A percentile compares a stretch with the other conserved stretches of the same genome.
Evolutionary conservation across 495 filamentous ascomycete species (phyloP).

Genomic region (Trichoderma reesei): DNA sequence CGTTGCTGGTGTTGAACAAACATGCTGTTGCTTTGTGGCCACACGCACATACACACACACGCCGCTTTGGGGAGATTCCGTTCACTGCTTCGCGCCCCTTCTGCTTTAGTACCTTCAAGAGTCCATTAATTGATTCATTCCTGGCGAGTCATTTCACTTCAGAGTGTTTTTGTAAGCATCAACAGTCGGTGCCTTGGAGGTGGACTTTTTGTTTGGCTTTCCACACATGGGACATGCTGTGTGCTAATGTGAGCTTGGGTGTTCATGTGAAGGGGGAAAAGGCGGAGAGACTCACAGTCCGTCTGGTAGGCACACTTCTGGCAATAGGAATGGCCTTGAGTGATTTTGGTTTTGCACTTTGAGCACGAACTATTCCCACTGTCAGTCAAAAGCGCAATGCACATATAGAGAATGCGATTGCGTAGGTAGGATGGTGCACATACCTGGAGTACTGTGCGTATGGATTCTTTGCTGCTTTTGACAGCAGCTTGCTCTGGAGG

Average conservation of each 20-base stretch:
- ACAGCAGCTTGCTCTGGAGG: constrained; percentile 55
- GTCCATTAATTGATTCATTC: no score
- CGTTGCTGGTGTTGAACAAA: no score
- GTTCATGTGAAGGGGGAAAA: not conserved
- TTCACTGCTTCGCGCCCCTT: no score
- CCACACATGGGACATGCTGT: constrained; percentile 56
- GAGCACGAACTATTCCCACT: constrained; percentile 34
- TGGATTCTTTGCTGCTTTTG: constrained; percentile 58
- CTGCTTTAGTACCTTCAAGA: no score
- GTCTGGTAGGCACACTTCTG: constrained; percentile 58
- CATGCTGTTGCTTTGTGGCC: no score
- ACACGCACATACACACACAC: no score
- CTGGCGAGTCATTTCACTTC: constrained; percentile 35
- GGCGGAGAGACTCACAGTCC: constrained; percentile 22
- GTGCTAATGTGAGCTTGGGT: not conserved
- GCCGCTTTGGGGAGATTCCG: no score
- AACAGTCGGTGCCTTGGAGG: constrained; percentile 43
- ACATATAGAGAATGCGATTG: not conserved
- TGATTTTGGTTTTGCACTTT: constrained; percentile 55
- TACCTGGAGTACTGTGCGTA: constrained; percentile 53
- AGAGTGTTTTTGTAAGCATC: constrained; percentile 56
- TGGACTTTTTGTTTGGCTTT: constrained; percentile 43
- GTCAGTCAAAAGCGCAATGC: not conserved
- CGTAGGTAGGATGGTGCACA: not conserved
- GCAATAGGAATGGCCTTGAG: constrained; percentile 52